phyloP scores from a whole-genome alignment of 495 filamentous ascomycete genomes.

The Aspergillus avenaceus region DNA sequence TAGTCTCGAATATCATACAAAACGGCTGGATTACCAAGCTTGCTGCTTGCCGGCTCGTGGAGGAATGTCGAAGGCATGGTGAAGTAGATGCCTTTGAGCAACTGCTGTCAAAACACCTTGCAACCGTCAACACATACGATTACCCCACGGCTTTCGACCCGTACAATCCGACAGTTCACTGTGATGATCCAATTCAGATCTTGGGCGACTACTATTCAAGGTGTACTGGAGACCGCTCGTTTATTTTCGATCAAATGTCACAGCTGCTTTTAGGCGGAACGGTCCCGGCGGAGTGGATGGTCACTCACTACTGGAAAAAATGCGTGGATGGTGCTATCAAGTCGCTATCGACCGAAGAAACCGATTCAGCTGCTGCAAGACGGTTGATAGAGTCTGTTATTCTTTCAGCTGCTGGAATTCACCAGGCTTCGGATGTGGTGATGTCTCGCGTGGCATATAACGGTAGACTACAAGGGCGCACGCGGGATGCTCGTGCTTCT shows the following conservation, averaged over 20 bases:
- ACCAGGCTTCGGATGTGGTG: neutral
- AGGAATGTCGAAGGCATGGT: conserved; percentile 25
- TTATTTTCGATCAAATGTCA: conserved; percentile 35
- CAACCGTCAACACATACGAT: conserved; percentile 21
- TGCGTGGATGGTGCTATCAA: conserved; percentile 40
- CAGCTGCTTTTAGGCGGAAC: conserved; percentile 33
- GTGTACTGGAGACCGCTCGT: conserved; percentile 22
- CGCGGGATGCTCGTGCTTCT: conserved; percentile 17
- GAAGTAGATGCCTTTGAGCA: conserved; percentile 37
- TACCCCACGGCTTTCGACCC: conserved; percentile 32
- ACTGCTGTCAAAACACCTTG: conserved; percentile 31
- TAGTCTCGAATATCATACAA: conserved; percentile 52
- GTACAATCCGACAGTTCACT: conserved; percentile 4
- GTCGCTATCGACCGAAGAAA: conserved; percentile 37
- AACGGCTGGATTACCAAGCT: conserved; percentile 38
- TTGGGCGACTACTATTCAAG: conserved; percentile 28
- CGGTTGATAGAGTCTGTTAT: conserved; percentile 38
- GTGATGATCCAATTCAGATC: conserved; percentile 27
- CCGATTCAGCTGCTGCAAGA: conserved; percentile 31
- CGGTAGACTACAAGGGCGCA: neutral
- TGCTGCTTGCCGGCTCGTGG: conserved; percentile 31
- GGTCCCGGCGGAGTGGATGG: conserved; percentile 48
- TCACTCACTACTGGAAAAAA: conserved; percentile 37
- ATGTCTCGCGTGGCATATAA: neutral
- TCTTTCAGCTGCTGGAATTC: conserved; percentile 25